phyloP scores from a whole-genome alignment of 2,329 filamentous ascomycete genomes.

The Trichocomaceae sp. region DNA sequence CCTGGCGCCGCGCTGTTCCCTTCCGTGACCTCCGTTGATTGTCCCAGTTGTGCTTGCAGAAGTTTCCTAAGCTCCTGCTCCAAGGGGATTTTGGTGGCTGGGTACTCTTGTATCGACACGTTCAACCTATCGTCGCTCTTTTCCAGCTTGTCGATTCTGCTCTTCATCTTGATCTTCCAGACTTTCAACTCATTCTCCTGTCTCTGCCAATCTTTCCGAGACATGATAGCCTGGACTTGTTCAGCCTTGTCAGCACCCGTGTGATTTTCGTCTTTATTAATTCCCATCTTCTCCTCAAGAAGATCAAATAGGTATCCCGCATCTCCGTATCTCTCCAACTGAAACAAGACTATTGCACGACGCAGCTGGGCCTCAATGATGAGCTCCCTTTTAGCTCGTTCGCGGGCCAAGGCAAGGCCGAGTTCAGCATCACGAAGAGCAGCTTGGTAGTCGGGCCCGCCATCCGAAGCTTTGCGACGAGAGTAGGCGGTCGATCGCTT shows the following conservation, averaged over 20 bases:
- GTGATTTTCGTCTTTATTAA: slow-evolving; percentile 39
- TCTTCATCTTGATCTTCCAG: slow-evolving; percentile 52
- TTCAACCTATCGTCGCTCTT: slow-evolving; percentile 44
- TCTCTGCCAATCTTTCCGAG: slow-evolving; percentile 16
- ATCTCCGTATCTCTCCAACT: slow-evolving; percentile 65
- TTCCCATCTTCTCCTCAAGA: slow-evolving; percentile 46
- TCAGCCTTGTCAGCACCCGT: slow-evolving; percentile 25
- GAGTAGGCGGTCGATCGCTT: slow-evolving; percentile 74
- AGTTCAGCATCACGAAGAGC: slow-evolving; percentile 65
- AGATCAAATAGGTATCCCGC: slow-evolving; percentile 63
- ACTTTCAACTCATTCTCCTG: slow-evolving; percentile 42
- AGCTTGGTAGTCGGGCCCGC: slow-evolving; percentile 31
- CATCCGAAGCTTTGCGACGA: slow-evolving; percentile 49
- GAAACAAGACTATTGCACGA: slow-evolving; percentile 66
- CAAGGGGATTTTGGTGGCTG: slow-evolving; percentile 41
- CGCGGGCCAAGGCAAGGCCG: slow-evolving; percentile 55
- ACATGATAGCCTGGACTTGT: slow-evolving; percentile 22
- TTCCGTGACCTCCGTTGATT: slow-evolving; percentile 9
- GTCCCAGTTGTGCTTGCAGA: slow-evolving; percentile 26
- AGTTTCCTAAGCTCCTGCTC: slow-evolving; percentile 33
- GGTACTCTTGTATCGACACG: slow-evolving; percentile 48
- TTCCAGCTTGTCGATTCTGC: slow-evolving; percentile 45
- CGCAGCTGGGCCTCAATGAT: slow-evolving; percentile 78
- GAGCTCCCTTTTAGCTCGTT: slow-evolving; percentile 66
- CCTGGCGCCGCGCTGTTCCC: not conserved